phyloP scores from a whole-genome alignment of 176 grass and related monocot genomes.

The Avena sativa region DNA sequence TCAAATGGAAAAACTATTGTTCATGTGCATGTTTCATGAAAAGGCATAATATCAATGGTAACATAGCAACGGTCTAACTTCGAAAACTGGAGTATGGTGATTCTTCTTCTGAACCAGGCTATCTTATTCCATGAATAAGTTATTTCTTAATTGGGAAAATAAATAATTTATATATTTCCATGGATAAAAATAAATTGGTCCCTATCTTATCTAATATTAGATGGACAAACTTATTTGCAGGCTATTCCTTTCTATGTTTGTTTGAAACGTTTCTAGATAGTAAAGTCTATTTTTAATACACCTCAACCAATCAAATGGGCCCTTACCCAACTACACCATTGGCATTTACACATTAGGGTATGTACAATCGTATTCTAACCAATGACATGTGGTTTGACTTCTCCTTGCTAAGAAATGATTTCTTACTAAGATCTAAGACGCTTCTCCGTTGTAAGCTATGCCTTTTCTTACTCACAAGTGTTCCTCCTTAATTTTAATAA shows the following conservation, averaged over 20 bases:
- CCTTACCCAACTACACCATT: neutral
- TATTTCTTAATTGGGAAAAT: no score
- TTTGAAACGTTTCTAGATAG: no score
- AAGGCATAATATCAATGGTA: neutral
- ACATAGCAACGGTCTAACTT: neutral
- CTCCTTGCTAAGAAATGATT: no score
- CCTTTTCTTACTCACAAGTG: neutral
- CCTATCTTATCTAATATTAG: neutral
- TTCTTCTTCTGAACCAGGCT: no score
- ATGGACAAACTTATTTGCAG: neutral
- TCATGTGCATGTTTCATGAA: neutral
- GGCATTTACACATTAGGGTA: no score
- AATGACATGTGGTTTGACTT: no score
- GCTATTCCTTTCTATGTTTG: no score
- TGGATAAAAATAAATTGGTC: neutral
- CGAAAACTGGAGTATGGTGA: neutral
- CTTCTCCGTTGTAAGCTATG: neutral
- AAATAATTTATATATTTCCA: no score
- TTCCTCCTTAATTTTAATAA: neutral
- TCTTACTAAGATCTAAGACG: neutral
- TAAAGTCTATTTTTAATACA: no score
- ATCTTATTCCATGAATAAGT: no score
- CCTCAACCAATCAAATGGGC: no score
- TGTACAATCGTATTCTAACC: no score
- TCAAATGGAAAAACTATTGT: neutral